Evolutionary conservation across 805 yeast species (phyloP).

Genomic region (Brettanomyces custersianus): DNA sequence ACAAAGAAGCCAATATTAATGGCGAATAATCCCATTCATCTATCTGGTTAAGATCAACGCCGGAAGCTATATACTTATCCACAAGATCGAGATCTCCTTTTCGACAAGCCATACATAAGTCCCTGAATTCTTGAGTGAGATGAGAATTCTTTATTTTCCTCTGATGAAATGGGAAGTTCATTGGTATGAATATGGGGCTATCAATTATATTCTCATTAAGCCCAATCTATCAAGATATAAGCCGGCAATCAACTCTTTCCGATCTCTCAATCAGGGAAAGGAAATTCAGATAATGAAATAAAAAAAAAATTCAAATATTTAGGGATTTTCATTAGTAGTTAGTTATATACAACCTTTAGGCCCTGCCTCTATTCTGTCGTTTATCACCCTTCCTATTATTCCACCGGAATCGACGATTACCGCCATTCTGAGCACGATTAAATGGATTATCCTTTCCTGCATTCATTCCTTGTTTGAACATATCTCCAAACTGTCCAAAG

Average conservation of each 20-base stretch:
- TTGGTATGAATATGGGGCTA: neutral
- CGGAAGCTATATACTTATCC: slow-evolving; percentile 45
- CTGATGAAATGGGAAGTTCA: neutral
- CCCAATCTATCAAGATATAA: neutral
- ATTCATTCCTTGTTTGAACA: slow-evolving; percentile 1
- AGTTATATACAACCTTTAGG: neutral
- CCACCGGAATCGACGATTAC: too few relatives aligned
- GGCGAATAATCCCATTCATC: slow-evolving; percentile 77
- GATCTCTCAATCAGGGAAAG: too few relatives aligned
- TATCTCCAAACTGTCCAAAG: slow-evolving; percentile 1
- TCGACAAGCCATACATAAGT: slow-evolving; percentile 59
- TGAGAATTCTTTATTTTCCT: neutral
- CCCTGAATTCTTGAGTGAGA: slow-evolving; percentile 27
- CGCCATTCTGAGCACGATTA: too few relatives aligned
- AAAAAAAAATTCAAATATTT: too few relatives aligned
- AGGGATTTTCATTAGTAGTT: too few relatives aligned
- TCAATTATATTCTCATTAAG: neutral
- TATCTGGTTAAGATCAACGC: slow-evolving; percentile 40
- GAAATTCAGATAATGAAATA: too few relatives aligned
- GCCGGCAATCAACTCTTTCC: too few relatives aligned
- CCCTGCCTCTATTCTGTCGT: neutral
- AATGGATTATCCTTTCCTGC: neutral
- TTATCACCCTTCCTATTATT: neutral
- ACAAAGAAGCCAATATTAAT: slow-evolving; percentile 58
- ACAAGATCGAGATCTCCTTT: slow-evolving; percentile 59